Conservation (phyloP, 306 rosid species). For the Fragaria vesca region DNA sequence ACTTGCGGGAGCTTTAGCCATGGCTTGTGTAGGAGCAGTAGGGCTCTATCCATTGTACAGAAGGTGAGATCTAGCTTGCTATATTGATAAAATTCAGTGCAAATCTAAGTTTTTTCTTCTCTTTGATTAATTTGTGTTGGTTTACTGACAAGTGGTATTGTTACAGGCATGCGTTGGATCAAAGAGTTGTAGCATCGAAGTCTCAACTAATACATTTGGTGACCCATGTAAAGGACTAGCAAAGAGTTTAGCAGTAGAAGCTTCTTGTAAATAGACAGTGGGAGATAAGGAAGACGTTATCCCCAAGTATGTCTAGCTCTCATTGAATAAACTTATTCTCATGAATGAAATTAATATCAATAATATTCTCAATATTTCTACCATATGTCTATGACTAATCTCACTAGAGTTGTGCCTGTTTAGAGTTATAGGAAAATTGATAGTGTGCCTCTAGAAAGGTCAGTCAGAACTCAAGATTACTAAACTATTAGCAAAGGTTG, state of each 20-base stretch:
- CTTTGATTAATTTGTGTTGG: background rate
- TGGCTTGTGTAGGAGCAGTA: slow-evolving; percentile 64
- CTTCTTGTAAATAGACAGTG: slow-evolving; percentile 48
- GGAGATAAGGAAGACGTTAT: background rate
- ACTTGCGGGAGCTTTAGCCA: slow-evolving; percentile 72
- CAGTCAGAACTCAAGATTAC: background rate
- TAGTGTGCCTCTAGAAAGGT: background rate
- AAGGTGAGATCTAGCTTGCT: slow-evolving; percentile 46
- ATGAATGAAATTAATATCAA: background rate
- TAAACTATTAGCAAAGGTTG: background rate
- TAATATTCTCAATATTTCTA: background rate
- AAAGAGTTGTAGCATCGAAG: slow-evolving; percentile 60
- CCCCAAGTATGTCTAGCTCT: slow-evolving; percentile 3
- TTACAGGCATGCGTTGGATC: slow-evolving; percentile 86
- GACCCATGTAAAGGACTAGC: slow-evolving; percentile 68
- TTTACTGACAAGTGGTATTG: slow-evolving; percentile 21
- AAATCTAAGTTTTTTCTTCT: background rate
- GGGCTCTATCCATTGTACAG: slow-evolving; percentile 61
- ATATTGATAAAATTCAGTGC: background rate
- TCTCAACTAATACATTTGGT: slow-evolving; percentile 55
- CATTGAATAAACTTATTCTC: slow-evolving; percentile 26
- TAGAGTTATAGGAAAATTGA: background rate
- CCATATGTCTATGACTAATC: background rate
- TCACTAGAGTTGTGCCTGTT: background rate
- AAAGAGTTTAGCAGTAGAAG: slow-evolving; percentile 93